Base-by-base conservation (phyloP, 495 filamentous ascomycete genomes). In the Chaetomidium leptoderma region DNA sequence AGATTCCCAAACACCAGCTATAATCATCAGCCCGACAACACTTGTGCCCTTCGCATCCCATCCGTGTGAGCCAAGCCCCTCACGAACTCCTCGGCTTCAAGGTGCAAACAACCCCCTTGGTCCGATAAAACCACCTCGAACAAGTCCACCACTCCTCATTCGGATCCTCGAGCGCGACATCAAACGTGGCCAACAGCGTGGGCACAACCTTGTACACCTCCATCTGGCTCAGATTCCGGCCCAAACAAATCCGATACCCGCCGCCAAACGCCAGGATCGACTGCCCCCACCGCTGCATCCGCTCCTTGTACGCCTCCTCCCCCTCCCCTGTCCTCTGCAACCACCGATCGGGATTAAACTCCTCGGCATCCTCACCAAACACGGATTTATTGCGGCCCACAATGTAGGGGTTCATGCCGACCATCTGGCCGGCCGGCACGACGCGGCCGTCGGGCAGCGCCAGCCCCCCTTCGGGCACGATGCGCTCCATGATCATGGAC, bases 151-250 rank as follows among this genome's bases (percentile, higher is more conserved):
- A 69, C 26, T 35, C 19, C 61, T 63, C 59, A 11, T 61, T 30
- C 3, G 35, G 50, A 37, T 69, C 57, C 39, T 26, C 40, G 53
- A 66, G 11, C 57, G 47, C 63, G 14, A 69, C 64, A 42, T 84
- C 80, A 85, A 52, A 77, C 66, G 32, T 78, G 68, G 53, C 48
- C 56, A 87, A 73, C 53, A 88, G 73, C 54, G 80, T 82, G 33
- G 84, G 81, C 49, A 86, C 78, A 7, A 87, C 63, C 67, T 88
- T 88, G 58, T 82, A 81, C 26, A 87, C 76, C 72, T 89, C 86
- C 65, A 88, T 64, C 68, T 79, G 68, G 26, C 75, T 76, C 55
- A 88, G 72, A 57, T 88, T 84, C 61, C 80, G 80, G 5, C 86
- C 85, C 63, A 88, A 77, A 61, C 86, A 88, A 16, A 81, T 79